Evolutionary conservation across 139 green algal genomes (phyloP), one percentile per base, ranked within the genome.

Genomic region (Trebouxia sp.): DNA sequence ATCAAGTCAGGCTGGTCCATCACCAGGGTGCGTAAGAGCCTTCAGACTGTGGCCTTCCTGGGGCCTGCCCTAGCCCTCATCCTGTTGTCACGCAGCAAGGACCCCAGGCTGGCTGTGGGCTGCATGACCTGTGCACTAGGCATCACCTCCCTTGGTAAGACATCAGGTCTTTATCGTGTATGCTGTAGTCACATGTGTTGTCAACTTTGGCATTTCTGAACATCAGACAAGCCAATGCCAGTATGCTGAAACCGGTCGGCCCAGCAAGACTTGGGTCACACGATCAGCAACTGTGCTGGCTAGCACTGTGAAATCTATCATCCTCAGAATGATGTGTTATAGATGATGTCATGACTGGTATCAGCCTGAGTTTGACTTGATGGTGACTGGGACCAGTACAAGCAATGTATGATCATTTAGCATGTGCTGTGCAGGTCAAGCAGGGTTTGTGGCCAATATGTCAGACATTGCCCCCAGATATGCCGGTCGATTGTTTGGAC

Each of bases 361-460:
- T n/a, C n/a, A n/a, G n/a, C n/a, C n/a, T n/a, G n/a, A n/a, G n/a
- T n/a, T n/a, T n/a, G n/a, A n/a, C n/a, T 58, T 17, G 20, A 3
- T 28, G 50, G 50, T 22, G 50, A 17, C 48, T 26, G 48, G 48
- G 14, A 56, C 48, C 15, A 15, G 14, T 22, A 58, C 4, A 58
- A 5, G 50, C 20, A 32, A 30, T 38, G 35, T n/a, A 47, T 75
- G 65, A 38, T 37, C 32, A 32, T 35, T 24, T 37, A 30, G 7
- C 14, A 4, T n/a, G 8, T 56, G 24, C 14, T 83, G 37, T 83
- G 80, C 85, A 85, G 83, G 85, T 42, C 87, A 89, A 75, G 93
- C 90, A 11, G 92, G 92, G 0, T 97, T 97, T 82, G 91, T 95
- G 15, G 92, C 92, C 26, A 97, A 96, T 83, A 96, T 97, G 88